These are phyloP conservation scores for Jaltomata sinuosa DNA, from an alignment of 257 asterid species.

Conservation along the genomic window DNA sequence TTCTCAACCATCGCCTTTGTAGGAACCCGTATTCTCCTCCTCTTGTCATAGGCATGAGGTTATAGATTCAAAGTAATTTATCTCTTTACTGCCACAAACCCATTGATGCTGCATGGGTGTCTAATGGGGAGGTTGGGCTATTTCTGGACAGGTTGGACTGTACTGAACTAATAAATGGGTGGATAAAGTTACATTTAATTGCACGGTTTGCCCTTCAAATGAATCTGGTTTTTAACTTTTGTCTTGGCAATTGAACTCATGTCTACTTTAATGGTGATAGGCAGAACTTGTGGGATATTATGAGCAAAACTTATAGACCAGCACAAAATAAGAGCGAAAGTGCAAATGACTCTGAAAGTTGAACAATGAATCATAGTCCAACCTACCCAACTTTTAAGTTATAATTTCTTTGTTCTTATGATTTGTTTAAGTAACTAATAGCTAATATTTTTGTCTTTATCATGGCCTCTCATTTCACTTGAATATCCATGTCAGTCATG, in stretches of 20 bases:
- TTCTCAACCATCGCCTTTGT: not conserved
- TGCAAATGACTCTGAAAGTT: no score
- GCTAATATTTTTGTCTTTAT: no score
- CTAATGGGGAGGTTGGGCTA: not conserved
- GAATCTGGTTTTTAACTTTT: no score
- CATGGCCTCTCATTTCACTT: not conserved
- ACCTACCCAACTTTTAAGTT: not conserved
- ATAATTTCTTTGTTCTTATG: not conserved
- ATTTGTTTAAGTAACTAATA: no score
- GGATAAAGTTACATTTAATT: not conserved
- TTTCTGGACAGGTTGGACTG: not conserved
- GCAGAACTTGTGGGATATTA: no score
- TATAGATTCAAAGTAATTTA: not conserved
- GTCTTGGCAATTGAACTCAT: no score
- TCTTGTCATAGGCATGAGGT: not conserved
- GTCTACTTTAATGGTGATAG: no score
- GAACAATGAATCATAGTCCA: no score
- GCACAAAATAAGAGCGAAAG: no score
- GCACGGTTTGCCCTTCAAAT: no score
- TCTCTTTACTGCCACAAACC: not conserved
- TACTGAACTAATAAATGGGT: not conserved
- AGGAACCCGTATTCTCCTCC: not conserved
- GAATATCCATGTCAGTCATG: not conserved
- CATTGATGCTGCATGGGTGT: not conserved
- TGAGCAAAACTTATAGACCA: no score